phyloP scores from a whole-genome alignment of 805 yeast genomes.

The Hagleromyces aurorensis region DNA sequence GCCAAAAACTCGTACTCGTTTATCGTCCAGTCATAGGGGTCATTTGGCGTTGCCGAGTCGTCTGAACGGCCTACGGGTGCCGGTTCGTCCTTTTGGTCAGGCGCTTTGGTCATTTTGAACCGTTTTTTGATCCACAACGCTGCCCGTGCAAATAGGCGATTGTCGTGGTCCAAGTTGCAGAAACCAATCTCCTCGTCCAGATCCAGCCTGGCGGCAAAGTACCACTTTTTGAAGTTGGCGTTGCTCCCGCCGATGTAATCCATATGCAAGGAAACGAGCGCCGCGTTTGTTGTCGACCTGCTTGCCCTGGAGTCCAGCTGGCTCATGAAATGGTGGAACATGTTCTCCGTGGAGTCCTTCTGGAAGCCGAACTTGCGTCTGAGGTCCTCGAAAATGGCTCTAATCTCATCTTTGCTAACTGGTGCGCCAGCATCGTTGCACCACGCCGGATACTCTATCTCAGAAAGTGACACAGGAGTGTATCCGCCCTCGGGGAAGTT shows the following conservation, averaged over 20 bases:
- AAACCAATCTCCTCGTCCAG: conserved; percentile 62
- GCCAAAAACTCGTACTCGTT: conserved; percentile 43
- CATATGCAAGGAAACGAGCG: conserved; percentile 70
- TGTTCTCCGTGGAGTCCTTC: conserved; percentile 64
- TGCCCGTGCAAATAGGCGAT: too few species aligned
- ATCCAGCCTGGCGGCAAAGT: conserved; percentile 75
- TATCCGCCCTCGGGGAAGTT: background rate
- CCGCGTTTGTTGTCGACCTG: conserved; percentile 62
- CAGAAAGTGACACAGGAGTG: conserved; percentile 16
- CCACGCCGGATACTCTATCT: conserved; percentile 31
- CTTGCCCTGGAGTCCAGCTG: conserved; percentile 84
- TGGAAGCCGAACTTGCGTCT: conserved; percentile 78
- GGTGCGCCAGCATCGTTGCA: conserved; percentile 52
- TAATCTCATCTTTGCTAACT: conserved; percentile 57
- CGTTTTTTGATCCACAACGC: too few species aligned
- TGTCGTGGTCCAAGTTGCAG: conserved; percentile 46
- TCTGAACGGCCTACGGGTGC: too few species aligned
- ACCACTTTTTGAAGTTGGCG: conserved; percentile 88
- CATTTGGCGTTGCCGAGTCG: too few species aligned
- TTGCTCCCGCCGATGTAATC: conserved; percentile 89
- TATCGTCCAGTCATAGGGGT: too few species aligned
- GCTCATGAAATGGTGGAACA: conserved; percentile 71
- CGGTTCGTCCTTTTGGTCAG: conserved; percentile 31
- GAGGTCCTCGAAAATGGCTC: conserved; percentile 49
- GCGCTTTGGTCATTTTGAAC: conserved; percentile 36